These are phyloP conservation scores for Phytopythium kandeliae DNA, from an alignment of 352 stramenopile genomes.

Conservation along the genomic window DNA sequence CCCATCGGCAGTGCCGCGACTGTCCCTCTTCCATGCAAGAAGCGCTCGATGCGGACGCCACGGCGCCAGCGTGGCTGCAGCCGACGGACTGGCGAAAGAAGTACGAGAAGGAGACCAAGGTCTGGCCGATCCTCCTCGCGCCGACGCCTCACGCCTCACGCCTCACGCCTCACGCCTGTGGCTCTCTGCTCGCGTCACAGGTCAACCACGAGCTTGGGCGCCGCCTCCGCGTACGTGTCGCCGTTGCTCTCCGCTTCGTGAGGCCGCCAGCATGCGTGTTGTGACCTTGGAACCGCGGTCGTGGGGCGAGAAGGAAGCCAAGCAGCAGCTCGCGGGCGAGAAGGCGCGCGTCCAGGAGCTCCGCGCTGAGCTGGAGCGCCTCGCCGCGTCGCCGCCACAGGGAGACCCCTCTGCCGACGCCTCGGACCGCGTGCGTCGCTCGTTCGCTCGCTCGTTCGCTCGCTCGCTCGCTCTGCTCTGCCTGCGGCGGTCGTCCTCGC, in stretches of 20 bases:
- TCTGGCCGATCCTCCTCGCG: constrained; percentile 5
- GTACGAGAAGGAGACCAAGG: constrained; percentile 63
- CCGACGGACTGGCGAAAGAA: constrained; percentile 56
- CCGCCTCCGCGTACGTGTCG: constrained; percentile 39
- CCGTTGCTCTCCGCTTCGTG: background rate
- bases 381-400: background rate
- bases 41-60: constrained; percentile 5
- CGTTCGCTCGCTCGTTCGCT: no score
- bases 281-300: no score
- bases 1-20: no score
- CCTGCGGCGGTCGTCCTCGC: no score
- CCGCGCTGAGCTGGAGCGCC: background rate
- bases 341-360: background rate
- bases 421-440: background rate
- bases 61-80: background rate
- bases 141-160: no score
- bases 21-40: no score
- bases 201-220: constrained; percentile 74
- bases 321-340: background rate
- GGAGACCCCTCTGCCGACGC: background rate
- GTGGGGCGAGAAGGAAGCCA: background rate
- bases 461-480: no score
- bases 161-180: no score
- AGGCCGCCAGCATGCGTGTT: no score
- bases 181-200: constrained; percentile 16